Percentiles rank a stretch among this genome's conserved stretches.
phyloP scores from a whole-genome alignment of 495 filamentous ascomycete genomes.

The Talaromyces stipitatus region DNA sequence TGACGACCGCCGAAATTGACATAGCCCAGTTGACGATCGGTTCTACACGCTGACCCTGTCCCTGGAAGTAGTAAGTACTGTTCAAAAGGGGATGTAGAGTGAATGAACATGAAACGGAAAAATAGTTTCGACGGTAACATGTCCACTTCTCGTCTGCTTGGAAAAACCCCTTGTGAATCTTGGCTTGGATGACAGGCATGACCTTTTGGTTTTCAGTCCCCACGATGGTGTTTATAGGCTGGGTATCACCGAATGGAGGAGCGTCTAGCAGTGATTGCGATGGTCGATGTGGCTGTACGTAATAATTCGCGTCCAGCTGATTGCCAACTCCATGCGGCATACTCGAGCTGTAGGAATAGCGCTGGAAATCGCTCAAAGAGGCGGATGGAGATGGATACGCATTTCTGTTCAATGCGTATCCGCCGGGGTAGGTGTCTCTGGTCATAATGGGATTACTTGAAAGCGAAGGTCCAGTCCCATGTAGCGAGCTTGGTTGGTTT shows the following conservation, averaged over 20 bases:
- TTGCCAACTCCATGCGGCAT: conserved; percentile 29
- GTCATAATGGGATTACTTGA: conserved; percentile 24
- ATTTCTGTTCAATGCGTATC: conserved; percentile 28
- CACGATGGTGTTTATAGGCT: conserved; percentile 48
- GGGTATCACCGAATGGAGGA: conserved; percentile 53
- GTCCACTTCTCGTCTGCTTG: conserved; percentile 83
- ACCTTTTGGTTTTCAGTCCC: conserved; percentile 52
- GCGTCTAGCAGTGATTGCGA: conserved; percentile 25
- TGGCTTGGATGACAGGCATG: conserved; percentile 70
- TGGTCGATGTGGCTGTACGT: conserved; percentile 21
- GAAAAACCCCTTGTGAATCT: conserved; percentile 93
- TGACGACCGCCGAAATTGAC: conserved; percentile 79
- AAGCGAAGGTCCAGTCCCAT: conserved; percentile 19
- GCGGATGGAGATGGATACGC: conserved; percentile 25
- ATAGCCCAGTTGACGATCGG: conserved; percentile 65
- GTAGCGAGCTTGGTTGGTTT: conserved; percentile 27
- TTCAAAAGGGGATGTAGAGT: conserved; percentile 48
- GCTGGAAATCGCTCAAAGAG: conserved; percentile 25
- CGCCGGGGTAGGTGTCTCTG: conserved; percentile 27
- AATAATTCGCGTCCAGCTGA: conserved; percentile 25
- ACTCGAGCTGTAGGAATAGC: conserved; percentile 24
- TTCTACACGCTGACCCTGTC: conserved; percentile 44
- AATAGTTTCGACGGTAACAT: conserved; percentile 93
- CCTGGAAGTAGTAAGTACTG: conserved; percentile 36
- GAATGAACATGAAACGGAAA: conserved; percentile 80